These are phyloP conservation scores for Blastobotrys persicus DNA, from an alignment of 1,139 yeast genomes.

Conservation along the genomic window DNA sequence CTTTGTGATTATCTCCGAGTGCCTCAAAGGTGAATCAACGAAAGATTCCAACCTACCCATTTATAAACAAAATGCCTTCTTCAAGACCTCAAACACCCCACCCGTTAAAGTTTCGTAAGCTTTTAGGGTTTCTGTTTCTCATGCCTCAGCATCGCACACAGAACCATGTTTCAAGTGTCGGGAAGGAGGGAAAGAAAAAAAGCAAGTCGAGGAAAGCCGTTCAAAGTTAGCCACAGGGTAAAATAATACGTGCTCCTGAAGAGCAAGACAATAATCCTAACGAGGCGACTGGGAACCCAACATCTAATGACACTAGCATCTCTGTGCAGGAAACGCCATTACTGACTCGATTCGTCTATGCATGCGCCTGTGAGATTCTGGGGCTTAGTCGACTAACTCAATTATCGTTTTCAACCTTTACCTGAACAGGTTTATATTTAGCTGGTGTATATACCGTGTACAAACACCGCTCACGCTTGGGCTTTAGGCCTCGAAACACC, in stretches of 20 bases:
- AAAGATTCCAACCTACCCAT: not conserved
- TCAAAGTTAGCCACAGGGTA: too few species aligned
- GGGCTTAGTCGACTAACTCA: not conserved
- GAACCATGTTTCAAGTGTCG: conserved; percentile 2
- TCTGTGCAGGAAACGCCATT: not conserved
- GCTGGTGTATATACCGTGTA: not conserved
- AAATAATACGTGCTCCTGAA: too few species aligned
- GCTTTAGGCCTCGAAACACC: too few species aligned
- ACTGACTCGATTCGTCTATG: not conserved
- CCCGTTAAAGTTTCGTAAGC: conserved; percentile 2
- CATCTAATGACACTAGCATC: not conserved
- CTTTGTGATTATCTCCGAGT: not conserved
- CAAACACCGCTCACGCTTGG: not conserved
- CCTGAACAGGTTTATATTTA: not conserved
- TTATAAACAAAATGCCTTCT: not conserved
- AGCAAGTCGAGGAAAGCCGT: not conserved
- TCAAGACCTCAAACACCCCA: not conserved
- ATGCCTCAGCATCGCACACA: conserved; percentile 6
- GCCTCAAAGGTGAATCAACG: not conserved
- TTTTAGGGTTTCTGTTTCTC: conserved; percentile 5
- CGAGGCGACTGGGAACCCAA: too few species aligned
- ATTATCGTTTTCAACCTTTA: too few species aligned
- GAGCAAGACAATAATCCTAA: too few species aligned
- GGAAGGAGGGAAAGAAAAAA: not conserved
- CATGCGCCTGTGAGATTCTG: not conserved